phyloP scores from a whole-genome alignment of 805 yeast species.

The Kluyveromyces starmeri region DNA sequence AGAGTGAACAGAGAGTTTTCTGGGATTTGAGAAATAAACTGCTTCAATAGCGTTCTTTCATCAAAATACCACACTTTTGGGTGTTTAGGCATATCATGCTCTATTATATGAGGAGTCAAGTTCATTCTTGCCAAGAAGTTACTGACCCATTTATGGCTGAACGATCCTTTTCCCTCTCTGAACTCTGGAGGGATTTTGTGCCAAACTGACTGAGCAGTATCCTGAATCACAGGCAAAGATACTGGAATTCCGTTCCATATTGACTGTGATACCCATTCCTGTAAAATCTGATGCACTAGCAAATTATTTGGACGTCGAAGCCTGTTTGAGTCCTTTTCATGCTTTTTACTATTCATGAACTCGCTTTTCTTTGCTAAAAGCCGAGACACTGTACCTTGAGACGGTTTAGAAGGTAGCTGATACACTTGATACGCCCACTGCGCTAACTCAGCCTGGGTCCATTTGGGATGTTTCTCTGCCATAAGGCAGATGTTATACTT shows the following conservation, averaged over 20 bases:
- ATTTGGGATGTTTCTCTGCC: slow-evolving; percentile 57
- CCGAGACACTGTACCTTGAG: slow-evolving; percentile 60
- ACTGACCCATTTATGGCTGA: slow-evolving; percentile 50
- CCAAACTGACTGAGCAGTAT: slow-evolving; percentile 59
- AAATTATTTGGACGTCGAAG: slow-evolving; percentile 46
- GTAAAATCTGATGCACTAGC: slow-evolving; percentile 45
- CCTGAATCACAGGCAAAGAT: slow-evolving; percentile 53
- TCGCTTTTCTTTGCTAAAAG: slow-evolving; percentile 48
- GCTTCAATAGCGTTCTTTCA: slow-evolving; percentile 43
- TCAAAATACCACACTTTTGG: slow-evolving; percentile 54
- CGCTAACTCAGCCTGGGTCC: slow-evolving; percentile 61
- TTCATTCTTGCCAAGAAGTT: slow-evolving; percentile 41
- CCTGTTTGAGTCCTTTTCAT: slow-evolving; percentile 41
- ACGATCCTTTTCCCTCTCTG: slow-evolving; percentile 58
- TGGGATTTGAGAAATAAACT: slow-evolving; percentile 36
- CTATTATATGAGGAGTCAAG: slow-evolving; percentile 40
- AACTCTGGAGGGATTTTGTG: slow-evolving; percentile 43
- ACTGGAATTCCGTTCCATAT: slow-evolving; percentile 60
- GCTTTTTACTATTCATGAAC: slow-evolving; percentile 31
- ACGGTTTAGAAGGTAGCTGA: slow-evolving; percentile 45
- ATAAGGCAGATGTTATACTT: slow-evolving; percentile 59
- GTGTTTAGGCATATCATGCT: slow-evolving; percentile 35
- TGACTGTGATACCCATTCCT: slow-evolving; percentile 64
- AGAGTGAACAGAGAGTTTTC: slow-evolving; percentile 48
- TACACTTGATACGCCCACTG: slow-evolving; percentile 52